A percentile compares a stretch with the other conserved stretches of the same genome.
Evolutionary conservation across 805 yeast species (phyloP).

Genomic region (Ogataea pignaliae): DNA sequence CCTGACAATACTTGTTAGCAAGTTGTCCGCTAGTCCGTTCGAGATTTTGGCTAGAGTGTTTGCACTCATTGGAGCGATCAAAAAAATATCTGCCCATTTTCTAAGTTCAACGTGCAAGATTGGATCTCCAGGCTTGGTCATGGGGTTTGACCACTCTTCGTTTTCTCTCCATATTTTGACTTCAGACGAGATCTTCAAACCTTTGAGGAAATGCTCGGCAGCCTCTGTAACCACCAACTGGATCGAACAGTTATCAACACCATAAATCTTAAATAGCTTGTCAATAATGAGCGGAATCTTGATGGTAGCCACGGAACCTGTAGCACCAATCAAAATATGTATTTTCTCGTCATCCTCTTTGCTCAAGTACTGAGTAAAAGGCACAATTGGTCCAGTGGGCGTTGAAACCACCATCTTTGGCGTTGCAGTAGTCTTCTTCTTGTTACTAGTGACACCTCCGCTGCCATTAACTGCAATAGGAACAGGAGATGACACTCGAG

Average conservation of each 20-base stretch:
- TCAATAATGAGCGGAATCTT: slow-evolving; percentile 88
- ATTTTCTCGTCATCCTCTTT: slow-evolving; percentile 79
- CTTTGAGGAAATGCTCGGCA: slow-evolving; percentile 74
- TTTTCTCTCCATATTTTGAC: slow-evolving; percentile 88
- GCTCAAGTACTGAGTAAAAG: slow-evolving; percentile 67
- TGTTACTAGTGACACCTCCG: background rate
- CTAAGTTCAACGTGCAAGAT: slow-evolving; percentile 91
- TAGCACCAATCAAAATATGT: slow-evolving; percentile 86
- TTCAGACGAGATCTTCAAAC: slow-evolving; percentile 52
- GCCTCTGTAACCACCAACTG: slow-evolving; percentile 82
- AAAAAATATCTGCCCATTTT: slow-evolving; percentile 90
- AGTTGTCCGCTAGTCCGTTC: slow-evolving; percentile 86
- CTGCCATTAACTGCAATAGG: background rate
- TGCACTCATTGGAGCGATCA: slow-evolving; percentile 92
- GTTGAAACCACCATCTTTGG: slow-evolving; percentile 51
- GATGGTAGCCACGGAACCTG: slow-evolving; percentile 96
- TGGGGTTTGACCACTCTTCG: slow-evolving; percentile 75
- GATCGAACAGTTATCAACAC: slow-evolving; percentile 67
- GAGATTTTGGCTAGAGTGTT: slow-evolving; percentile 88
- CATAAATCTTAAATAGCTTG: slow-evolving; percentile 76
- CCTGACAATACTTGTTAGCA: slow-evolving; percentile 82
- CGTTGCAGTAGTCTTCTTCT: slow-evolving; percentile 29
- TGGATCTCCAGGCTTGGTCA: slow-evolving; percentile 84
- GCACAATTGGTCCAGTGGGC: slow-evolving; percentile 62
- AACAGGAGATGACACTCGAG: background rate